Evolutionary conservation across 148 eudicot species (phyloP).

Genomic region (Nyssa sinensis): DNA sequence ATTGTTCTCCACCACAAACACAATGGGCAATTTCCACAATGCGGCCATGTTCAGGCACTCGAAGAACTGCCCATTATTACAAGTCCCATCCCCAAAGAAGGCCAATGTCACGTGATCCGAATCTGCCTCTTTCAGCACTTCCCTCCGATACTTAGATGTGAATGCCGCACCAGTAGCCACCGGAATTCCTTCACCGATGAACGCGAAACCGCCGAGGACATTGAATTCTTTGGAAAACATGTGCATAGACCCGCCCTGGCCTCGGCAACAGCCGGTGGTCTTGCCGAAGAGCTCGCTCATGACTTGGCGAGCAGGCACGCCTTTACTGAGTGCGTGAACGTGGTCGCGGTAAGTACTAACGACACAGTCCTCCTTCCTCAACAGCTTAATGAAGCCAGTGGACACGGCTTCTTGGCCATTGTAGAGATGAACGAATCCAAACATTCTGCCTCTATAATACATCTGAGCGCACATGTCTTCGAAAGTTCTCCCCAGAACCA

Average conservation of each 20-base stretch:
- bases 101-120: constrained; percentile 89
- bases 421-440: constrained; percentile 90
- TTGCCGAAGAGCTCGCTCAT: constrained; percentile 96
- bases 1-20: constrained; percentile 96
- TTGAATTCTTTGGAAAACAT: constrained; percentile 93
- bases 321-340: constrained; percentile 86
- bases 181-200: constrained; percentile 95
- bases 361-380: constrained; percentile 68
- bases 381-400: constrained; percentile 82
- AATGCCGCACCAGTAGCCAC: constrained; percentile 95
- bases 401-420: constrained; percentile 97
- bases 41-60: constrained; percentile 99
- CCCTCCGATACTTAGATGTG: constrained; percentile 72
- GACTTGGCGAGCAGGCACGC: constrained; percentile 75
- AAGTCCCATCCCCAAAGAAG: constrained; percentile 92
- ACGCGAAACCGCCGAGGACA: constrained; percentile 88
- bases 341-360: constrained; percentile 91
- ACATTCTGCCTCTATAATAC: constrained; percentile 97
- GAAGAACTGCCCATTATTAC: constrained; percentile 91
- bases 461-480: constrained; percentile 99
- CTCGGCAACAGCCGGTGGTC: constrained; percentile 88
- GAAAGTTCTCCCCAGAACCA: constrained; percentile 72
- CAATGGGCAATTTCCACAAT: constrained; percentile 86
- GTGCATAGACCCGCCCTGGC: constrained; percentile 99
- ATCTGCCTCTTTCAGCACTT: constrained; percentile 61